Percentiles rank a stretch among this genome's conserved stretches.
These are phyloP conservation scores for Agroathelia rolfsii DNA, from an alignment of 1,284 basidiomycete genomes.

Conservation along the genomic window DNA sequence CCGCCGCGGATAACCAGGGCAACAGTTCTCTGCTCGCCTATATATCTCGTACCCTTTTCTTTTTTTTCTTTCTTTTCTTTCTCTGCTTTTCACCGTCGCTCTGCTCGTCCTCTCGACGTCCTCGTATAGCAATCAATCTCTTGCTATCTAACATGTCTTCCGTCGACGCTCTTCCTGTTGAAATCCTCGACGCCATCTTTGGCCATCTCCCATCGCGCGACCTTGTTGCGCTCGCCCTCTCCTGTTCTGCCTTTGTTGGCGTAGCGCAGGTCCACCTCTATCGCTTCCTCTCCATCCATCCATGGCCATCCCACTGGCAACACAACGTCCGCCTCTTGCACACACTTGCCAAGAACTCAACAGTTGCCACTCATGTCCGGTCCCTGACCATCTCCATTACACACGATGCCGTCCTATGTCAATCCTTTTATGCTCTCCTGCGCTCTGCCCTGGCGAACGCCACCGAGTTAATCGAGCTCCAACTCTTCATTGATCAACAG, in stretches of 20 bases:
- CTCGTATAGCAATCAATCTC: slow-evolving; percentile 1
- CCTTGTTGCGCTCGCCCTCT: slow-evolving; percentile 37
- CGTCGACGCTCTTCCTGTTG: slow-evolving; percentile 35
- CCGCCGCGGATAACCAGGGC: too few relatives aligned
- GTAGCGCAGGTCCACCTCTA: slow-evolving; percentile 54
- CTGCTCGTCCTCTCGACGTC: slow-evolving; percentile 1
- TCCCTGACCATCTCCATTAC: slow-evolving; percentile 44
- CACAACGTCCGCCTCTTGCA: slow-evolving; percentile 38
- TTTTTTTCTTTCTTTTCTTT: too few relatives aligned
- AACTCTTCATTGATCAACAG: slow-evolving; percentile 40
- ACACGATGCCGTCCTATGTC: slow-evolving; percentile 28
- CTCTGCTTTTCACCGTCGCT: too few relatives aligned
- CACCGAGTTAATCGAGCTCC: slow-evolving; percentile 46
- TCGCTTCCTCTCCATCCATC: slow-evolving; percentile 38
- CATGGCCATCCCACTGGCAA: too few relatives aligned
- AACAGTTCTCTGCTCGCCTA: too few relatives aligned
- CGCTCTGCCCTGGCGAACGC: slow-evolving; percentile 43
- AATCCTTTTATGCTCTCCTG: slow-evolving; percentile 39
- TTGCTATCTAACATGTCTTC: slow-evolving; percentile 11
- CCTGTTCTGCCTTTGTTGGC: slow-evolving; percentile 30
- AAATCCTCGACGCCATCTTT: slow-evolving; percentile 42
- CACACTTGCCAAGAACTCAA: slow-evolving; percentile 42
- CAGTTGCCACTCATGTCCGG: slow-evolving; percentile 49
- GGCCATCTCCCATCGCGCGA: slow-evolving; percentile 24
- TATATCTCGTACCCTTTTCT: too few relatives aligned